Conservation (phyloP, 495 filamentous ascomycete species). For the Penicillium psychrofluorescens region DNA sequence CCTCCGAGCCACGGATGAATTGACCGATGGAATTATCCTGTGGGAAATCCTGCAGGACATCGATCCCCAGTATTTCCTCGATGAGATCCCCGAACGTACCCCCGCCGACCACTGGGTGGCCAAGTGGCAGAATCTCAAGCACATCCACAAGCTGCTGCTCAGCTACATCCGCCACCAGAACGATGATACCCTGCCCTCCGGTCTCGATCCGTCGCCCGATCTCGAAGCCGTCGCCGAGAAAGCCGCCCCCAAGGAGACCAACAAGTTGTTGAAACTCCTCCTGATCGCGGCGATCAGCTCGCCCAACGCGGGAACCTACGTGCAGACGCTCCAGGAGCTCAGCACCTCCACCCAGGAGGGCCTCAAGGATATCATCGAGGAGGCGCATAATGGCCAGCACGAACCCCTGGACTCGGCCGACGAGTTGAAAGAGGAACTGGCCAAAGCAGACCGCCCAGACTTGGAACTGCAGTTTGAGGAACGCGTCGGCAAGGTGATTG, state of each 20-base stretch:
- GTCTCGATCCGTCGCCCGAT: constrained; percentile 45
- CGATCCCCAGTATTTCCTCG: constrained; percentile 62
- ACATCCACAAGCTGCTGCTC: constrained; percentile 57
- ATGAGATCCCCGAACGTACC: constrained; percentile 49
- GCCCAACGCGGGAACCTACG: constrained; percentile 46
- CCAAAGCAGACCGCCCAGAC: constrained; percentile 32
- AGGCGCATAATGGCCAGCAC: constrained; percentile 36
- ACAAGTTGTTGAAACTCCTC: constrained; percentile 57
- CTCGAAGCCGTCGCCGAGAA: constrained; percentile 53
- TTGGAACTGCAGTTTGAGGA: constrained; percentile 48
- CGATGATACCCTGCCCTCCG: constrained; percentile 37
- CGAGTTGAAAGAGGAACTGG: constrained; percentile 27
- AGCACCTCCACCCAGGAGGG: constrained; percentile 37
- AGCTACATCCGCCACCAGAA: constrained; percentile 58
- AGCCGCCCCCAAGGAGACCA: constrained; percentile 30
- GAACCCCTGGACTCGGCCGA: constrained; percentile 28
- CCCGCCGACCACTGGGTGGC: constrained; percentile 43
- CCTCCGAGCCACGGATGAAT: constrained; percentile 47
- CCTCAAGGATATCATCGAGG: constrained; percentile 44
- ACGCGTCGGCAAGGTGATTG: constrained; percentile 43
- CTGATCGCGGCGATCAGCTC: constrained; percentile 55
- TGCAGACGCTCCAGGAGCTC: constrained; percentile 43
- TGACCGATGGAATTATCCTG: constrained; percentile 69
- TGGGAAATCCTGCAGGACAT: constrained; percentile 61
- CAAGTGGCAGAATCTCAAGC: constrained; percentile 58